These are phyloP conservation scores for Cucumis hystrix DNA, from an alignment of 306 rosid genomes.

Conservation along the genomic window DNA sequence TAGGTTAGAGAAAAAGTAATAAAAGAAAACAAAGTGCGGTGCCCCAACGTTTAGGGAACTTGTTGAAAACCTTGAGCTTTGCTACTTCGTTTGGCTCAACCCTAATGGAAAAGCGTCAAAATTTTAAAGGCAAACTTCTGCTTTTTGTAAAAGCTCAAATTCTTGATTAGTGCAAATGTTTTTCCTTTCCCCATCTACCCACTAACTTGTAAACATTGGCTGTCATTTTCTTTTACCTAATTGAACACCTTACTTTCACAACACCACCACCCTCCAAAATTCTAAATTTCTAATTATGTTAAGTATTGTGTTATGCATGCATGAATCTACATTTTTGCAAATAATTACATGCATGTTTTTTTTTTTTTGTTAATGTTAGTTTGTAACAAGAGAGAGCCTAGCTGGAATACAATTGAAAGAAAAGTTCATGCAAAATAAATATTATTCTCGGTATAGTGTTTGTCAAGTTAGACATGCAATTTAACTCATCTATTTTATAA, in stretches of 20 bases:
- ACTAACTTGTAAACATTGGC: not conserved
- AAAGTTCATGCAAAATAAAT: too few species aligned
- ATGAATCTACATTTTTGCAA: not conserved
- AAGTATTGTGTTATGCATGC: not conserved
- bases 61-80: not conserved
- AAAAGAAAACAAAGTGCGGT: not conserved
- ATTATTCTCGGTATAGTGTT: too few species aligned
- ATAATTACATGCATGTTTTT: too few species aligned
- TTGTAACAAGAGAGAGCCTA: not conserved
- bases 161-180: not conserved
- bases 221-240: not conserved
- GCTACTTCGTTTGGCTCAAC: too few species aligned
- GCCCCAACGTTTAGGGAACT: not conserved
- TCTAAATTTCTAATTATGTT: not conserved
- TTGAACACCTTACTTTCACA: not conserved
- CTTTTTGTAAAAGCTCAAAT: not conserved
- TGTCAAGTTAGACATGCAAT: too few species aligned
- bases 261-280: not conserved
- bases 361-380: too few species aligned
- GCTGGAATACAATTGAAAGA: not conserved
- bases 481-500: too few species aligned
- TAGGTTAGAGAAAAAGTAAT: not conserved
- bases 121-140: not conserved
- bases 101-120: not conserved
- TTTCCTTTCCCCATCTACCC: not conserved